Conservation (phyloP, 2,329 filamentous ascomycete genomes). For the Akanthomyces muscarius region DNA sequence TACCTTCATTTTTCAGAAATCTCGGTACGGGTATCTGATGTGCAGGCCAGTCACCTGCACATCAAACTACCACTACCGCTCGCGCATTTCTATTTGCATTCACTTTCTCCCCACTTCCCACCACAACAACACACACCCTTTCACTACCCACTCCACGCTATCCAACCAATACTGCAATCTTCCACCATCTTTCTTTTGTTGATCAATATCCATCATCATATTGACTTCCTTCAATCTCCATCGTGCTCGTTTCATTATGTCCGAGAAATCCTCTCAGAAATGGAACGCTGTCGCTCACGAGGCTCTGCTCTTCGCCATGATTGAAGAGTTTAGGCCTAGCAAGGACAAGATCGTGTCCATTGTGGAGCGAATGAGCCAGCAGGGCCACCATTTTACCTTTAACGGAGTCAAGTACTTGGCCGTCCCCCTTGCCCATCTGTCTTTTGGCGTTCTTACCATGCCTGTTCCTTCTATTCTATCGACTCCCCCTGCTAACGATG, state of each 20-base stretch:
- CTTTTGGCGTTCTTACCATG: background rate
- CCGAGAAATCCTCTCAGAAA: slow-evolving; percentile 24
- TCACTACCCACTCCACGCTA: background rate
- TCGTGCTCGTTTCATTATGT: slow-evolving; percentile 13
- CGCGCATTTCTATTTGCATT: background rate
- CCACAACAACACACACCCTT: background rate
- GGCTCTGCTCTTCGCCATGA: slow-evolving; percentile 35
- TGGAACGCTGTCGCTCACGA: slow-evolving; percentile 37
- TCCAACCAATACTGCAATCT: background rate
- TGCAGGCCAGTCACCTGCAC: background rate
- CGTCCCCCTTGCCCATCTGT: background rate
- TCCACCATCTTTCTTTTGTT: slow-evolving; percentile 2
- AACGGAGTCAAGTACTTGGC: slow-evolving; percentile 38
- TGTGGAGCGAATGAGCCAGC: slow-evolving; percentile 28
- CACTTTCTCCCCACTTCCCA: background rate
- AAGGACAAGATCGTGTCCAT: slow-evolving; percentile 32
- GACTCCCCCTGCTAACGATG: background rate
- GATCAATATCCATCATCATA: too few relatives aligned
- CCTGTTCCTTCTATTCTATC: background rate
- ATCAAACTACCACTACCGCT: background rate
- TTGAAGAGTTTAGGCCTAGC: slow-evolving; percentile 34
- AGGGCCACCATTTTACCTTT: slow-evolving; percentile 37
- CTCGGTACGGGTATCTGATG: background rate
- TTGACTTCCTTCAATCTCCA: slow-evolving; percentile 5
- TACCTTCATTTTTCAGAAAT: background rate